Base-by-base conservation (phyloP, 2,329 filamentous ascomycete species). In the Salinomyces thailandicus region DNA sequence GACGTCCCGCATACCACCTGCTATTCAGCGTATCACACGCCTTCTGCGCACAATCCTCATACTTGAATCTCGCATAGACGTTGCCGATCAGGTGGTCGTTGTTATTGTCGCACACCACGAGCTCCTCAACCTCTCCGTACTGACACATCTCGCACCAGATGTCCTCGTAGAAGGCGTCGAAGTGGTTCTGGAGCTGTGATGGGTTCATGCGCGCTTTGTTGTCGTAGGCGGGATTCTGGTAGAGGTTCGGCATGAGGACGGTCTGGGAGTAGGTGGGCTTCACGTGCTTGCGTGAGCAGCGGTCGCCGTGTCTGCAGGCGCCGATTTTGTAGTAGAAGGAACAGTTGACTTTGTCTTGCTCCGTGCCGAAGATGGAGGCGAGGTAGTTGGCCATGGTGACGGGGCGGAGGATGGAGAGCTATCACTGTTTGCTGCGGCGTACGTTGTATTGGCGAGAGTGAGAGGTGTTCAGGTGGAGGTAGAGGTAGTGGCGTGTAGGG, bases 251-350 rank as follows among this genome's bases (percentile, higher is more conserved):
- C 60, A 98, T 85, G 50, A 98, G 81, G 63, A 98, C 87, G 14
- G 91, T 98, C 66, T 98, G 91, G 46, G 77, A 83, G 75, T 98
- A 98, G 15, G 86, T 94, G 1, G 91, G 91, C 70, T 98, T 98
- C 71, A 98, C 91, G 66, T 98, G 91, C 66, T 98, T 98, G 54
- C 91, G 81, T 44, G 84, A 93, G 74, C 91, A 98, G 58, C 91
- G 85, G 68, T 98, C 91, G 60, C 91, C 91, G 72, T 98, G 91
- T 45, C 91, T 81, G 72, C 91, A 98, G 37, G 91, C 91, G 61
- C 91, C 91, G 64, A 98, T 98, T 72, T 98, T 98, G 82, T 95
- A 87, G 78, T 98, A 98, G 77, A 98, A 98, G 39, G 83, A 91
- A 76, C 91, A 95, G 75, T 96, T 95, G 71, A 95, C 87, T 51